A percentile compares a stretch with the other conserved stretches of the same genome.
Conservation (phyloP, 2,329 filamentous ascomycete species). For the Paraphaeosphaeria sporulosa region DNA sequence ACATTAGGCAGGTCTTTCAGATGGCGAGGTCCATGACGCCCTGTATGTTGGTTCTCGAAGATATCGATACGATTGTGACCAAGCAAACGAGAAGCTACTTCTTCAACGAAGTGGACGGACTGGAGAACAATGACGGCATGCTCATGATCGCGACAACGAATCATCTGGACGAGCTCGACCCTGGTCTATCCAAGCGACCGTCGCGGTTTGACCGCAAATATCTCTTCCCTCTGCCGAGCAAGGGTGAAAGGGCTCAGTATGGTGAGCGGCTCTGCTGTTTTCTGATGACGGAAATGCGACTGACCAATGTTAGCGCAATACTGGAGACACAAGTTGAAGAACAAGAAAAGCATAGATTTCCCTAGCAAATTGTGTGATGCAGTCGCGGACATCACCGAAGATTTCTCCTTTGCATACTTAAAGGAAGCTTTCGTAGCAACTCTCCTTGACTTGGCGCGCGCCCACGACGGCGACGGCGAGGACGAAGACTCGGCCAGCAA, state of each 20-base stretch:
- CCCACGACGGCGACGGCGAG: constrained; percentile 21
- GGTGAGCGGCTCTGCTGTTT: constrained; percentile 47
- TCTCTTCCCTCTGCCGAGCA: constrained; percentile 65
- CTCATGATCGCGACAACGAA: constrained; percentile 54
- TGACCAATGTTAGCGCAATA: constrained; percentile 50
- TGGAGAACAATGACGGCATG: constrained; percentile 52
- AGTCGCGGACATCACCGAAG: constrained; percentile 68
- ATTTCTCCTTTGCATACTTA: constrained; percentile 75
- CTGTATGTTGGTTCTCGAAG: constrained; percentile 52
- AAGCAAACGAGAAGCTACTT: constrained; percentile 48
- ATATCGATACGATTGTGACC: constrained; percentile 51
- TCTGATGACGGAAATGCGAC: constrained; percentile 13
- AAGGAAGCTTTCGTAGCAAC: constrained; percentile 74
- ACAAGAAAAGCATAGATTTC: constrained; percentile 67
- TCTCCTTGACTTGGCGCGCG: constrained; percentile 64
- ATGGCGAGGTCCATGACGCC: constrained; percentile 49
- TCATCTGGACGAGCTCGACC: constrained; percentile 48
- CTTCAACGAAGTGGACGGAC: constrained; percentile 53
- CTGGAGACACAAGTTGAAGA: constrained; percentile 66
- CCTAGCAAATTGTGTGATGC: constrained; percentile 64
- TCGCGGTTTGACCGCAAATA: constrained; percentile 74
- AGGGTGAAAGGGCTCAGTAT: constrained; percentile 65
- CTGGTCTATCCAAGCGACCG: constrained; percentile 66
- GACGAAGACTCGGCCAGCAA: constrained; percentile 34
- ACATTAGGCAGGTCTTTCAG: constrained; percentile 45